Evolutionary conservation across 2,329 filamentous ascomycete genomes (phyloP).

Genomic region (Alternaria arborescens): DNA sequence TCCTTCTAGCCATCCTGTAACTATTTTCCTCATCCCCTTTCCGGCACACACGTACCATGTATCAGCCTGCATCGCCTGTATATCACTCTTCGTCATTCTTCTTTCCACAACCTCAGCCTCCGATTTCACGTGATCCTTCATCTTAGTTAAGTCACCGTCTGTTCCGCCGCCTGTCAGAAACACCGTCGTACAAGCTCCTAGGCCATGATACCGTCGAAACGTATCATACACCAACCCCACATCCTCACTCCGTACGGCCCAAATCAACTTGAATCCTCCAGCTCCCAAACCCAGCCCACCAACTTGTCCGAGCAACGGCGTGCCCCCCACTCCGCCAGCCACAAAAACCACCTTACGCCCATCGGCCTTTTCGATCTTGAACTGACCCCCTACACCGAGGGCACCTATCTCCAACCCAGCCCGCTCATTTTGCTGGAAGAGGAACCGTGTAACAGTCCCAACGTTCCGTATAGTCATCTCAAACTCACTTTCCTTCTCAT

Average conservation of each 20-base stretch:
- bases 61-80: constrained; percentile 43
- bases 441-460: constrained; percentile 71
- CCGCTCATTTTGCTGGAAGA: constrained; percentile 66
- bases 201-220: constrained; percentile 60
- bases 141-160: constrained; percentile 34
- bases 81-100: constrained; percentile 59
- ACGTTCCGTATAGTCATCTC: constrained; percentile 77
- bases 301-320: constrained; percentile 77
- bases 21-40: constrained; percentile 57
- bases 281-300: constrained; percentile 31
- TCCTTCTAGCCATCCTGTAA: constrained; percentile 60
- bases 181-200: constrained; percentile 64
- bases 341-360: constrained; percentile 65
- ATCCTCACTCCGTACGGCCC: constrained; percentile 72
- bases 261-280: constrained; percentile 66
- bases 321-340: constrained; percentile 84
- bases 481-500: constrained; percentile 59
- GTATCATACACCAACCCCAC: constrained; percentile 68
- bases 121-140: constrained; percentile 41
- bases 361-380: constrained; percentile 54
- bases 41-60: constrained; percentile 70
- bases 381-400: constrained; percentile 76
- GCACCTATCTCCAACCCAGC: constrained; percentile 70
- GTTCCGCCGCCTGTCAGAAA: constrained; percentile 67
- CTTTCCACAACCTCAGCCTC: constrained; percentile 53